A percentile compares a stretch with the other conserved stretches of the same genome.
phyloP scores from a whole-genome alignment of 2,329 filamentous ascomycete genomes.

The Apiospora koreana region DNA sequence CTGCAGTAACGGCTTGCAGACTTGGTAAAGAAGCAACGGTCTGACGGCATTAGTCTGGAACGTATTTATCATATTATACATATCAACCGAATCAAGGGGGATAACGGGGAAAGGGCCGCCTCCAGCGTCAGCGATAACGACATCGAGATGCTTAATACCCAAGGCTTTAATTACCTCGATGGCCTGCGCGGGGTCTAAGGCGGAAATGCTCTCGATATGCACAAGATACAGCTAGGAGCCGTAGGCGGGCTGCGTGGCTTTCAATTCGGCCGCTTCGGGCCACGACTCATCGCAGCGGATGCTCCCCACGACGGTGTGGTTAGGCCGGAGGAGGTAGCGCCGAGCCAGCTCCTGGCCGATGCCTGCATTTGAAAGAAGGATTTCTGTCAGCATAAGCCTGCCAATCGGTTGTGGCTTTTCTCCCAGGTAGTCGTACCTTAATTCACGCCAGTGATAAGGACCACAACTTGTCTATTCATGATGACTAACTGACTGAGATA shows the following conservation, averaged over 20 bases:
- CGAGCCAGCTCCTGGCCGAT: slow-evolving; percentile 34
- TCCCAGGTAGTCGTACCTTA: too few relatives aligned
- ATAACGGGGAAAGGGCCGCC: slow-evolving; percentile 23
- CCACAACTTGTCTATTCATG: too few relatives aligned
- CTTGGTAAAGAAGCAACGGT: slow-evolving; percentile 32
- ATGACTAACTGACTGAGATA: too few relatives aligned
- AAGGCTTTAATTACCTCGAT: slow-evolving; percentile 26
- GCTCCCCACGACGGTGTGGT: slow-evolving; percentile 41
- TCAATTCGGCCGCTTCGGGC: slow-evolving; percentile 27
- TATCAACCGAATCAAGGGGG: slow-evolving; percentile 31
- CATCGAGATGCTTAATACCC: slow-evolving; percentile 34
- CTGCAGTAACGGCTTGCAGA: slow-evolving; percentile 31
- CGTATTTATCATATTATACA: slow-evolving; percentile 25
- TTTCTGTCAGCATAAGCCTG: too few relatives aligned
- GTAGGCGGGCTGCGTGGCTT: slow-evolving; percentile 24
- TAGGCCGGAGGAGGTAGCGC: slow-evolving; percentile 36
- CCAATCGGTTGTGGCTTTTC: too few relatives aligned
- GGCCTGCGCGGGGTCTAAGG: slow-evolving; percentile 28
- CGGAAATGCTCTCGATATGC: slow-evolving; percentile 31
- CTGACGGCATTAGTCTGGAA: slow-evolving; percentile 33
- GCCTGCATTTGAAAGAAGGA: slow-evolving; percentile 27
- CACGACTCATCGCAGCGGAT: slow-evolving; percentile 32
- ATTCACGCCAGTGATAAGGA: too few relatives aligned
- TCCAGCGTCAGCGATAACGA: slow-evolving; percentile 41
- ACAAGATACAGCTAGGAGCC: slow-evolving; percentile 33